Evolutionary conservation across 345 rosid species (phyloP).

Genomic region (Noccaea caerulescens): DNA sequence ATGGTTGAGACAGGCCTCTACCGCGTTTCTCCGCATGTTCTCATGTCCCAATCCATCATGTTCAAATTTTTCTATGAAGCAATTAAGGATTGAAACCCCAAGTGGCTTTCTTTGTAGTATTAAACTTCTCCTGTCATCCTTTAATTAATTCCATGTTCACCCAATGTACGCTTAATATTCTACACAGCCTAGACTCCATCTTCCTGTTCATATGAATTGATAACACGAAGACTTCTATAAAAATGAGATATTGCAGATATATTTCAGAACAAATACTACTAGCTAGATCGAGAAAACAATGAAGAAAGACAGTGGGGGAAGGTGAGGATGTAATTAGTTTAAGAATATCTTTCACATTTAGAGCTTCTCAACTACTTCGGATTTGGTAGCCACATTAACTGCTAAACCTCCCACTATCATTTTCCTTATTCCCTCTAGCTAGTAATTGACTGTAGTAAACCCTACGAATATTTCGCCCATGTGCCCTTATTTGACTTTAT

Average conservation of each 20-base stretch:
- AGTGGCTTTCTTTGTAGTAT: slow-evolving; percentile 8
- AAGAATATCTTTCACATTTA: slow-evolving; percentile 9
- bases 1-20: slow-evolving; percentile 37
- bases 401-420: slow-evolving; percentile 29
- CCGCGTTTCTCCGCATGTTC: slow-evolving; percentile 41
- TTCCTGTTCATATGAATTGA: neutral
- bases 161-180: slow-evolving; percentile 14
- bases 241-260: slow-evolving; percentile 6
- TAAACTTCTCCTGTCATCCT: slow-evolving; percentile 15
- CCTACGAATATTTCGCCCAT: slow-evolving; percentile 9
- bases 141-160: slow-evolving; percentile 34
- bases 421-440: slow-evolving; percentile 17
- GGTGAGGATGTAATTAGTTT: slow-evolving; percentile 19
- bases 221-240: too few relatives aligned
- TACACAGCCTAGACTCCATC: neutral
- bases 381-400: slow-evolving; percentile 34
- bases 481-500: too few relatives aligned
- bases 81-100: slow-evolving; percentile 37
- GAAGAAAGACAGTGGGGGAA: slow-evolving; percentile 17
- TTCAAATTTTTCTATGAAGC: slow-evolving; percentile 34
- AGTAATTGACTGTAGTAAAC: neutral
- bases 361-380: slow-evolving; percentile 37
- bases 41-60: slow-evolving; percentile 41
- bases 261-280: slow-evolving; percentile 12
- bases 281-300: neutral